A percentile compares a stretch with the other conserved stretches of the same genome.
These are phyloP conservation scores for Xerocomus cyaneibrunnescens DNA, from an alignment of 1,284 basidiomycete genomes.

Conservation along the genomic window DNA sequence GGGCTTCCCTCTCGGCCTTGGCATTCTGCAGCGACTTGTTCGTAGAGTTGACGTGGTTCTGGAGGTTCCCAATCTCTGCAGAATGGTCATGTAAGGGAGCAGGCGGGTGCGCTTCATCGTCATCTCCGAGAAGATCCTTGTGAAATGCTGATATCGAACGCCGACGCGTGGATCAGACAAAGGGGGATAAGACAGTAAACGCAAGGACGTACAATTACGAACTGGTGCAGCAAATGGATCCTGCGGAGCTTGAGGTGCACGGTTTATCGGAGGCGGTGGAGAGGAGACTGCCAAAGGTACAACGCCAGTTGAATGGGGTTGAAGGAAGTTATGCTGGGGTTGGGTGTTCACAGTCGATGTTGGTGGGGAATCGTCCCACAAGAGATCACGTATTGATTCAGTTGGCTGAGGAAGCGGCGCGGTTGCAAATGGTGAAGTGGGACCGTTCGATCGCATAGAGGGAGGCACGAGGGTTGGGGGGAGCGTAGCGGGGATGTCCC, in stretches of 20 bases:
- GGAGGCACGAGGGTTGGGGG: conserved; percentile 83
- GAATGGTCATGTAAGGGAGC: conserved; percentile 65
- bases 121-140: conserved; percentile 69
- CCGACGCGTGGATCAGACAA: conserved; percentile 14
- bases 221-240: conserved; percentile 45
- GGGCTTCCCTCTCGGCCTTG: conserved; percentile 55
- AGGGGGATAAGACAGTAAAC: conserved; percentile 6
- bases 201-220: conserved; percentile 29
- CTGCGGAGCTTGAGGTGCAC: conserved; percentile 22
- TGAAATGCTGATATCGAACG: conserved; percentile 31
- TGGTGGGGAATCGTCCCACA: conserved; percentile 68
- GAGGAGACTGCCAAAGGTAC: conserved; percentile 1
- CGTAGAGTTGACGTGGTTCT: conserved; percentile 84
- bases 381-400: conserved; percentile 43
- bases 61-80: conserved; percentile 82
- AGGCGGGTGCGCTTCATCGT: conserved; percentile 51
- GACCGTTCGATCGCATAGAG: conserved; percentile 52
- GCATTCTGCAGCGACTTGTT: conserved; percentile 63
- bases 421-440: conserved; percentile 35
- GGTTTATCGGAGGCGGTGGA: conserved; percentile 25
- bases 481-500: conserved; percentile 72
- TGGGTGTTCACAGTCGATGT: conserved; percentile 42
- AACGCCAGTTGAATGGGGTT: conserved; percentile 38
- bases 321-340: conserved; percentile 36
- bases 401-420: conserved; percentile 37